phyloP scores from a whole-genome alignment of 1,139 yeast species.

The Kodamaea arcana region DNA sequence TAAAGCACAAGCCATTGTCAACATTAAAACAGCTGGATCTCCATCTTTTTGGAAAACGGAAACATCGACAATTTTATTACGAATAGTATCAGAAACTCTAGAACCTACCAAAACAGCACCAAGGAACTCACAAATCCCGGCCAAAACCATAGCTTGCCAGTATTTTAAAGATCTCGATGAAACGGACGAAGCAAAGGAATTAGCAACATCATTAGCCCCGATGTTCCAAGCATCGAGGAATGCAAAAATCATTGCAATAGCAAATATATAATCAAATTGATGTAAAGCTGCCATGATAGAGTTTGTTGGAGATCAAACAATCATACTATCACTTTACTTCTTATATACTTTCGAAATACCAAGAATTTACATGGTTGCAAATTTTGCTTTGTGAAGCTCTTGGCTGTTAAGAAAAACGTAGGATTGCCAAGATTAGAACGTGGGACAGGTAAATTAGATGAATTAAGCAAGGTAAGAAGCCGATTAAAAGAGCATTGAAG shows the following conservation, averaged over 20 bases:
- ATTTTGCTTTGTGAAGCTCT: conserved; percentile 1
- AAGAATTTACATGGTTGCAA: conserved; percentile 9
- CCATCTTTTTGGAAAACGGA: conserved; percentile 42
- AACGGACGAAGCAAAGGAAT: conserved; percentile 72
- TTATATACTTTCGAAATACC: conserved; percentile 8
- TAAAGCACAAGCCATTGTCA: conserved; percentile 71
- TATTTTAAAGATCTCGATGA: conserved; percentile 66
- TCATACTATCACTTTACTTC: not conserved
- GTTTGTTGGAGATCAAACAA: not conserved
- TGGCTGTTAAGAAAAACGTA: not conserved
- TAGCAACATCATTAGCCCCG: conserved; percentile 83
- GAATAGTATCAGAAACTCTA: conserved; percentile 66
- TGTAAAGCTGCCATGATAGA: conserved; percentile 33
- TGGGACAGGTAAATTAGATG: not conserved
- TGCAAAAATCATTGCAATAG: conserved; percentile 66
- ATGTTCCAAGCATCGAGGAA: conserved; percentile 79
- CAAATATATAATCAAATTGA: conserved; percentile 64
- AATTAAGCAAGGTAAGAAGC: no score
- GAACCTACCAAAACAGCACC: conserved; percentile 76
- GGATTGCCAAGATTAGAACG: conserved; percentile 4
- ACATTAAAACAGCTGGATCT: conserved; percentile 68
- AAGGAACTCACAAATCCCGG: conserved; percentile 63
- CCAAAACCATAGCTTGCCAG: conserved; percentile 72
- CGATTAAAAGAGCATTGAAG: no score
- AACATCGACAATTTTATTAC: conserved; percentile 56